Evolutionary conservation across 805 yeast genomes (phyloP), one percentile per base, ranked within the genome.

Genomic region (Pichia manshurica): DNA sequence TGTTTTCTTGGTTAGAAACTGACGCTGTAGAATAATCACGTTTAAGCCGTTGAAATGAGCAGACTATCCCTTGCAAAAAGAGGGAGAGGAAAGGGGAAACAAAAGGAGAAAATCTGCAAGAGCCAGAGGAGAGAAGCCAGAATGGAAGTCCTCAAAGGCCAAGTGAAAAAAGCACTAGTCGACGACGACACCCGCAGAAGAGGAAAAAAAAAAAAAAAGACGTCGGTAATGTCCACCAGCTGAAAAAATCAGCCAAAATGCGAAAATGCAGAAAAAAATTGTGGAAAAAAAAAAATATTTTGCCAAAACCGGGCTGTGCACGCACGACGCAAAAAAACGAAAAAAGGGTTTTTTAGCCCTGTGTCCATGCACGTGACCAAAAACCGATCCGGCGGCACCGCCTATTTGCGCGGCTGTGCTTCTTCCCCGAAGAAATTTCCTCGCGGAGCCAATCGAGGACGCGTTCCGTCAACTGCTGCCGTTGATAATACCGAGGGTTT

Each of bases 31-130:
- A 81, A 81, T 82, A 82, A 82, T 81, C 87, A 79, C 79, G 72
- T 79, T 81, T 82, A 82, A 82, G 87, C 87, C 71, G 44, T 40
- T 45, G 64, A 57, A 54, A 51, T 60, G 55, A 64, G 87, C 91
- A 78, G 91, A 84, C 90, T 84, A 84, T 83, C 81, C 90, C 77
- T 84, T 83, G 67, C 53, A 6, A 9, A 39, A 20, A 23, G 33
- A 16, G 19, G 13, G 56, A 42, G 43, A 23, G 32, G 19, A 33
- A 46, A 48, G 39, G 40, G 16, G 23, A 36, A 17, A 5, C 20
- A 36, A 16, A 23, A 12, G 8, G 28, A 31, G n/a, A 36, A n/a
- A 19, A 34, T 15, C 16, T 9, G 20, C 20, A 34, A 35, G 13
- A 36, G n/a, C 6, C 12, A 19, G 10, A 41, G 25, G 25, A 5